These are phyloP conservation scores for Daldinia eschscholtzii DNA, from an alignment of 2,329 filamentous ascomycete species.

Conservation along the genomic window DNA sequence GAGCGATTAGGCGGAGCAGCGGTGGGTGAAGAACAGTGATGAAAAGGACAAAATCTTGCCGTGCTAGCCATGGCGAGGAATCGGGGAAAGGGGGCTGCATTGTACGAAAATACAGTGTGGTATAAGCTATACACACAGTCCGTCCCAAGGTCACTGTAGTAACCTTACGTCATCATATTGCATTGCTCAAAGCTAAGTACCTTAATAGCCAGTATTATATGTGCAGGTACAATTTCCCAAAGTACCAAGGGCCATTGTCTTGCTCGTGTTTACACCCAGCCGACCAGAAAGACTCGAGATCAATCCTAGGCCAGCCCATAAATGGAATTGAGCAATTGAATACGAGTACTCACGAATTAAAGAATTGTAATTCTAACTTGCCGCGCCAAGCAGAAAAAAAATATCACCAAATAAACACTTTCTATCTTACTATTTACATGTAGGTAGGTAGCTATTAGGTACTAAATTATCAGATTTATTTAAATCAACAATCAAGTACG, in stretches of 20 bases:
- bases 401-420: neutral
- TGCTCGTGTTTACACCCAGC: conserved; percentile 28
- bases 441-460: too few species aligned
- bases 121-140: conserved; percentile 13
- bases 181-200: conserved; percentile 23
- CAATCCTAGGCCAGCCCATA: conserved; percentile 26
- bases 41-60: conserved; percentile 25
- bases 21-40: conserved; percentile 21
- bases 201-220: conserved; percentile 6
- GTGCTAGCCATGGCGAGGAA: conserved; percentile 34
- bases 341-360: conserved; percentile 31
- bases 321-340: conserved; percentile 34
- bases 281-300: conserved; percentile 29
- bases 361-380: conserved; percentile 16
- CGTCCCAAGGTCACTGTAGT: conserved; percentile 19
- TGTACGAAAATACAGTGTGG: conserved; percentile 27
- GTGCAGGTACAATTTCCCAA: conserved; percentile 14
- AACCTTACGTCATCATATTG: conserved; percentile 36
- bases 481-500: neutral
- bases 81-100: conserved; percentile 31
- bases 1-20: conserved; percentile 22
- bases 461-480: neutral
- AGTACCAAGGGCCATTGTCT: conserved; percentile 18
- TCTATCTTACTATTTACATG: neutral
- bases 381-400: conserved; percentile 30